A percentile compares a stretch with the other conserved stretches of the same genome.
Conservation (phyloP, 257 asterid species). For the Solanum peruvianum region DNA sequence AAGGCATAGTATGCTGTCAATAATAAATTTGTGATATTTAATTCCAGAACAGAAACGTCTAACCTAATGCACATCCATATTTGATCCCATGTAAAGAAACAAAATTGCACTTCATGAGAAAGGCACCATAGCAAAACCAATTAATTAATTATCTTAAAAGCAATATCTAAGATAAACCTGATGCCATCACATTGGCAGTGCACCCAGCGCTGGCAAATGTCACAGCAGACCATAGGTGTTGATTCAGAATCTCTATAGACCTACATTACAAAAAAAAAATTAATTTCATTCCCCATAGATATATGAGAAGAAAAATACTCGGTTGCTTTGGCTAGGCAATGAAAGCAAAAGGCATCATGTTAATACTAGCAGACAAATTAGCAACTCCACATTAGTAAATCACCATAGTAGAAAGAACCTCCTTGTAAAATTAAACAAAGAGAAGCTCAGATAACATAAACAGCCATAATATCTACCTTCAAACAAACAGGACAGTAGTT, state of each 20-base stretch:
- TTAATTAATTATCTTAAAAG: not conserved
- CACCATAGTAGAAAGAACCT: not conserved
- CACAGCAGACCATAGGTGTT: conserved; percentile 99
- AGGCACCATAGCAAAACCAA: not conserved
- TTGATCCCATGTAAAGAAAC: not conserved
- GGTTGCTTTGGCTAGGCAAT: not conserved
- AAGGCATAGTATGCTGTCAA: not conserved
- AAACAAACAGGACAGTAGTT: conserved; percentile 97
- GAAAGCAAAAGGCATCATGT: not conserved
- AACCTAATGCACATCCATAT: not conserved
- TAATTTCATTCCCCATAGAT: not conserved
- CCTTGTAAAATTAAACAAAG: not conserved
- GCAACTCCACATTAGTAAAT: not conserved
- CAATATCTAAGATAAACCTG: conserved; percentile 37
- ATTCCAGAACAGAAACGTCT: not conserved
- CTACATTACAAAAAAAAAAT: conserved; percentile 28
- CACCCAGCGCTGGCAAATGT: conserved; percentile 95
- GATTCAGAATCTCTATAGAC: conserved; percentile 98
- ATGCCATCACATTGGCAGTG: conserved; percentile 96
- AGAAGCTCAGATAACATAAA: not conserved
- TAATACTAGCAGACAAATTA: not conserved
- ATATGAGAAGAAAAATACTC: not conserved
- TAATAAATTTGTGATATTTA: not conserved
- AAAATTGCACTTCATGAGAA: not conserved
- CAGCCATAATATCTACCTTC: conserved; percentile 39